Base-by-base conservation (phyloP, 2,329 filamentous ascomycete species). In the Cladobotryum mycophilum region DNA sequence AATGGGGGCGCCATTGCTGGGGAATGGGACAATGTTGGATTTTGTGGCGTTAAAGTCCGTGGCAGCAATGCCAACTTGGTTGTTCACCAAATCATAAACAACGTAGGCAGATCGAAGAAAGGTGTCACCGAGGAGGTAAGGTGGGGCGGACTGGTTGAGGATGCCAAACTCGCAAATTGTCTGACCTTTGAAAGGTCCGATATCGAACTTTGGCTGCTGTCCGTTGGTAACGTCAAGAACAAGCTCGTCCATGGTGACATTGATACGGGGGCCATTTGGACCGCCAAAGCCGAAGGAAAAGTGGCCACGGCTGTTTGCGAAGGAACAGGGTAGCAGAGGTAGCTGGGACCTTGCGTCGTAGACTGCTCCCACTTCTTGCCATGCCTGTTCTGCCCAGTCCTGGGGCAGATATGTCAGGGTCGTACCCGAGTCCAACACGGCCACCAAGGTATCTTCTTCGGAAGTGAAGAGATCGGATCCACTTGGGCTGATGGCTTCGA, bases 391-490 rank as follows among this genome's bases (percentile, higher is more conserved):
- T 2, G 78, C 77, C 41, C 89, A 65, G 47, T 80, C 74, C 52
- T 79, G 73, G 1, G 87, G 87, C 1, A 90, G 70, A 61, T 87
- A 88, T 56, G 77, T 84, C 53, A 88, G 71, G 3, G 83, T 87
- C n/a, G 83, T 86, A 36, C 87, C 87, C 1, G 85, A 88, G 67
- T 91, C 87, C 35, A 91, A 76, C 4, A 90, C 75, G 3, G 82
- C 85, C 4, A 79, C 69, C n/a, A 80, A 63, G 0, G 82, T 75
- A 38, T 71, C 72, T 14, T 65, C 47, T 2, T 53, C 43, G 0
- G 73, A 72, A 1, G 70, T 68, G 33, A 81, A 66, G 1, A 61
- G 59, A 54, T 81, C 77, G 45, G 63, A 71, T 11, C 80, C 80
- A 25, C 69, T 75, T 2, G 72, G 62, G 47, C 78, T 80, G 34